Conservation (phyloP, 495 filamentous ascomycete genomes). For the Apiosordaria backusii region DNA sequence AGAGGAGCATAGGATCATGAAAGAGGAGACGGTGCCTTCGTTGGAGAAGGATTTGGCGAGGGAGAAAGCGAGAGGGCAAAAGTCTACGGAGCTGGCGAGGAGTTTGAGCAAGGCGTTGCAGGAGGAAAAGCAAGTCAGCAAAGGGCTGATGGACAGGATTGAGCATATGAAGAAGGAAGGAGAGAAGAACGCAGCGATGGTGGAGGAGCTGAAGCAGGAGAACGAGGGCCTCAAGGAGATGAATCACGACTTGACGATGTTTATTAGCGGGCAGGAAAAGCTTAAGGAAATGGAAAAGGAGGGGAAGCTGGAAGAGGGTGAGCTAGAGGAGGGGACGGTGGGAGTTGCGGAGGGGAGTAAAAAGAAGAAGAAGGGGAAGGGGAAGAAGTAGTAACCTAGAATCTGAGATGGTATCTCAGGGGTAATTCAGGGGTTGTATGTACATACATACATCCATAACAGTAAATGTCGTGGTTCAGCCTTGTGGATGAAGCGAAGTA, state of each 20-base stretch:
- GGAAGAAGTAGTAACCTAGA: slow-evolving; percentile 10
- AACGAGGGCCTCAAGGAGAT: slow-evolving; percentile 69
- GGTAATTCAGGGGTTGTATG: not conserved
- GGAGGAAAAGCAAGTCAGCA: slow-evolving; percentile 83
- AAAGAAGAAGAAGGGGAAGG: slow-evolving; percentile 53
- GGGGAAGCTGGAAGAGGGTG: slow-evolving; percentile 57
- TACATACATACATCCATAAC: no score
- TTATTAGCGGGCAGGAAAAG: slow-evolving; percentile 79
- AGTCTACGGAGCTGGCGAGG: slow-evolving; percentile 70
- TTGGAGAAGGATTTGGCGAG: slow-evolving; percentile 70
- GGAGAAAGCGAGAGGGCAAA: slow-evolving; percentile 61
- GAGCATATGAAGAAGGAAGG: slow-evolving; percentile 60
- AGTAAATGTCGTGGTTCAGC: no score
- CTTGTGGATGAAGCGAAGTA: not conserved
- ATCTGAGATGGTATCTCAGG: not conserved
- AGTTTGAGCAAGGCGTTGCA: slow-evolving; percentile 71
- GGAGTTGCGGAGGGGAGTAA: slow-evolving; percentile 35
- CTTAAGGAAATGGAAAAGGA: slow-evolving; percentile 63
- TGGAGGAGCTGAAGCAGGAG: slow-evolving; percentile 52
- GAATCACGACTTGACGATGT: slow-evolving; percentile 88
- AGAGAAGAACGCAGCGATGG: slow-evolving; percentile 49
- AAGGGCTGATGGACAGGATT: slow-evolving; percentile 73
- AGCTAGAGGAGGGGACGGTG: slow-evolving; percentile 48
- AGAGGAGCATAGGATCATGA: slow-evolving; percentile 52
- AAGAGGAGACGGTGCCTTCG: slow-evolving; percentile 54